Base-by-base conservation (phyloP, 208 protist genomes). In the Leishmania amazonensis region DNA sequence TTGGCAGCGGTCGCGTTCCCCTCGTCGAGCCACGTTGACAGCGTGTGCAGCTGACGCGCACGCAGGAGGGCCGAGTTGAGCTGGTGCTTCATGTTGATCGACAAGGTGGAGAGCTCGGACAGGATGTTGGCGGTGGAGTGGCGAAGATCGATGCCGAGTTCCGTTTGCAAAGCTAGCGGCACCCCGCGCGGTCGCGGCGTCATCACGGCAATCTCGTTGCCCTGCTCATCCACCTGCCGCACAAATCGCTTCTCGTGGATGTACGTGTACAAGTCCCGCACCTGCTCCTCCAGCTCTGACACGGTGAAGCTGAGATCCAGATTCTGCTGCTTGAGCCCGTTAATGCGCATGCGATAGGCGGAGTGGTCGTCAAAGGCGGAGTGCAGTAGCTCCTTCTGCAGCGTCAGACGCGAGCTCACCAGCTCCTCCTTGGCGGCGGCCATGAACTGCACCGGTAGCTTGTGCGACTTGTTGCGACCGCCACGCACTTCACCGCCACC, bases 31-130 rank as follows among this genome's bases (percentile, higher is more conserved):
- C 93, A 96, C 53, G 92, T 79, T 7, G 87, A 74, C 28, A 88
- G 83, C 57, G 82, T 88, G 35, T 87, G 57, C 65, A 92, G 76
- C 83, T 93, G 90, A 49, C 91, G 90, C 70, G 91, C 68, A 17
- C 84, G 85, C 78, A 95, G 83, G 53, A 96, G 79, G 21, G 90
- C 84, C 6, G 91, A 90, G 83, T 89, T 95, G 6, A 96, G 85
- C 83, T 96, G 93, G 75, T 96, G 93, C 83, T 96, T 96, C 49
- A 95, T 87, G 86, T 96, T 96, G 68, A 85, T 88, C 60, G 85
- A 88, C 6, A 94, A 84, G 15, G 84, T 85, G 11, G 89, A 62
- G n/a, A 96, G 87, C 85, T 96, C 90, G 4, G 87, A 64, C 21
- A 96, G 62, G 70, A 96, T 88, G 57, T 87, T n/a, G n/a, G 82